Percentiles rank a stretch among this genome's conserved stretches.
phyloP scores from a whole-genome alignment of 2,329 filamentous ascomycete genomes.

The Mollisia scopiformis region DNA sequence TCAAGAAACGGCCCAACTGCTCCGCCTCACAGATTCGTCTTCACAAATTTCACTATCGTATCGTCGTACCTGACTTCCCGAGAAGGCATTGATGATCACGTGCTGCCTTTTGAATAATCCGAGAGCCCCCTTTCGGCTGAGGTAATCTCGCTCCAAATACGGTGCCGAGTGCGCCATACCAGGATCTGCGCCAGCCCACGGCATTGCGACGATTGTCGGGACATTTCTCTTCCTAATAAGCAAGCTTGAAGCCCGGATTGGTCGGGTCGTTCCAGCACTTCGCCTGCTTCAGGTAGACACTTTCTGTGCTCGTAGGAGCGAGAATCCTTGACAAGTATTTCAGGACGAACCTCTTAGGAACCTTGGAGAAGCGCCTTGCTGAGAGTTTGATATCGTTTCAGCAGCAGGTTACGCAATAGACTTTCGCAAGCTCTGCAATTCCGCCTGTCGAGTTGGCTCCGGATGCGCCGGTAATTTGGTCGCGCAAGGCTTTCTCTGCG shows the following conservation, averaged over 20 bases:
- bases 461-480: background rate
- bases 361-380: background rate
- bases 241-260: background rate
- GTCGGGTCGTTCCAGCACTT: background rate
- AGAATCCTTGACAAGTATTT: background rate
- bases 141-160: background rate
- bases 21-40: constrained; percentile 1
- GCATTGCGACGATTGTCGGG: background rate
- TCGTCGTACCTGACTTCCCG: background rate
- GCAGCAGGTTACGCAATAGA: constrained; percentile 4
- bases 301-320: background rate
- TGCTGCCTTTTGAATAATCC: background rate
- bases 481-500: constrained; percentile 14
- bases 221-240: background rate
- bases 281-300: background rate
- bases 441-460: constrained; percentile 2
- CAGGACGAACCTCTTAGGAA: background rate
- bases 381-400: background rate
- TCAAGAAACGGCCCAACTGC: background rate
- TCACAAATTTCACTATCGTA: background rate
- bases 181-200: background rate
- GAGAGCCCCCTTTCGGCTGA: background rate
- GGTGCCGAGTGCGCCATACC: background rate
- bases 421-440: constrained; percentile 1
- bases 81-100: background rate